Conservation (phyloP, 1,139 yeast genomes). For the Candida tunisiensis region DNA sequence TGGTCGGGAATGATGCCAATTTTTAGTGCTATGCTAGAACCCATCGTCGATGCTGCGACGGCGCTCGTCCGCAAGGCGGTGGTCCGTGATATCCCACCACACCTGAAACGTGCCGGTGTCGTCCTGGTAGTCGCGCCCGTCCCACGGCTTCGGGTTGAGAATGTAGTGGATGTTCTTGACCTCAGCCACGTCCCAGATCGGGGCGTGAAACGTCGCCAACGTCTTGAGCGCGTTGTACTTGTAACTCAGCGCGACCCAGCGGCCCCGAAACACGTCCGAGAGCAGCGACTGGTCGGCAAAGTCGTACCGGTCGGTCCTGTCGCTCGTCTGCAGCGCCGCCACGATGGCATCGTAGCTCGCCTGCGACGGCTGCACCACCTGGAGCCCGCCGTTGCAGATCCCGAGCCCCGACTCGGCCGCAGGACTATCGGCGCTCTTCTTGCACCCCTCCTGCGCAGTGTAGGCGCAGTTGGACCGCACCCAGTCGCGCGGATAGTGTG, state of each 20-base stretch:
- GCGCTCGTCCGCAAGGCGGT: slow-evolving; percentile 17
- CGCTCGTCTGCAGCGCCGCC: slow-evolving; percentile 19
- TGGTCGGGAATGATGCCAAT: too few relatives aligned
- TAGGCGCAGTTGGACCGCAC: slow-evolving; percentile 30
- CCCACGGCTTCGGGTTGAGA: slow-evolving; percentile 42
- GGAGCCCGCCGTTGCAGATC: slow-evolving; percentile 38
- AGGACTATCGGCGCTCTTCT: slow-evolving; percentile 19
- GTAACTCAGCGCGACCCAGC: slow-evolving; percentile 34
- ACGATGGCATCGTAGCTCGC: slow-evolving; percentile 22
- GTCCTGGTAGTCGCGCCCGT: slow-evolving; percentile 18
- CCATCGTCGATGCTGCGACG: slow-evolving; percentile 5
- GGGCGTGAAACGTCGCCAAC: slow-evolving; percentile 24
- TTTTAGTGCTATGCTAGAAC: too few relatives aligned
- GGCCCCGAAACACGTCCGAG: slow-evolving; percentile 30
- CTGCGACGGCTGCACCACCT: slow-evolving; percentile 27
- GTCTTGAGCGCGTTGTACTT: slow-evolving; percentile 39
- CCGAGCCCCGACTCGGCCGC: slow-evolving; percentile 23
- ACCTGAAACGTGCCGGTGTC: slow-evolving; percentile 17
- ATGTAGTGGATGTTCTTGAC: slow-evolving; percentile 40
- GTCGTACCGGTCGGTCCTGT: slow-evolving; percentile 23
- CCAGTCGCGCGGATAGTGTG: slow-evolving; percentile 40
- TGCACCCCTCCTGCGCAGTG: slow-evolving; percentile 13
- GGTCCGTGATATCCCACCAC: slow-evolving; percentile 17
- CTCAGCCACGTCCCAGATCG: slow-evolving; percentile 27
- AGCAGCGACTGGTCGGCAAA: slow-evolving; percentile 43